A percentile compares a stretch with the other conserved stretches of the same genome.
Conservation (phyloP, 441 rosid genomes). For the Daphne laureola region DNA sequence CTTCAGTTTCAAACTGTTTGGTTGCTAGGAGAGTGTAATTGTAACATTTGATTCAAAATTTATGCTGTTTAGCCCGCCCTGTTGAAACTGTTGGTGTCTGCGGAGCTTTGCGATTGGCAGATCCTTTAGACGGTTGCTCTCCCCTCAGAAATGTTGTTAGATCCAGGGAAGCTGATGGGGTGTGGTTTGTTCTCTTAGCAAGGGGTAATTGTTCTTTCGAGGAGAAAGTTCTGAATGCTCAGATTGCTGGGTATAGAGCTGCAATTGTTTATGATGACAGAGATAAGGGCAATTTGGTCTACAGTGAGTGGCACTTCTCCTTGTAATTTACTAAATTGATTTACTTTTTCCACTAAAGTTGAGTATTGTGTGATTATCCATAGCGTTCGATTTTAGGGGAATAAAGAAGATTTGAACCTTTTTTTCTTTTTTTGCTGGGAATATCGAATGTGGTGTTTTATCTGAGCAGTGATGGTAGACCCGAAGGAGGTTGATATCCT, state of each 20-base stretch:
- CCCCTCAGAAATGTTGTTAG: constrained; percentile 23
- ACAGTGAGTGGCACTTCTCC: constrained; percentile 34
- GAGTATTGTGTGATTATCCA: background rate
- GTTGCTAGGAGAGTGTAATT: constrained; percentile 8
- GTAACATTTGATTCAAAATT: background rate
- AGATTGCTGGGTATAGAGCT: constrained; percentile 41
- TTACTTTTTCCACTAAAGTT: background rate
- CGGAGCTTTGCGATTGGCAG: constrained; percentile 52
- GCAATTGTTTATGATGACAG: constrained; percentile 60
- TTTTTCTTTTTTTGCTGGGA: background rate
- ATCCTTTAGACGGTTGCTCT: constrained; percentile 58
- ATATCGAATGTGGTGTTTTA: background rate
- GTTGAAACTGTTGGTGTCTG: constrained; percentile 37
- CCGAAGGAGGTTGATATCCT: constrained; percentile 35
- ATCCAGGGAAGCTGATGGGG: constrained; percentile 21
- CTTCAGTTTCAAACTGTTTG: constrained; percentile 12
- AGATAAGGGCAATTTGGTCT: constrained; percentile 40
- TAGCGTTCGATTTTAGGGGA: constrained; percentile 1
- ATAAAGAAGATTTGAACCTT: background rate
- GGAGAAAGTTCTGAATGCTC: constrained; percentile 54
- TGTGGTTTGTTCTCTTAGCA: constrained; percentile 41
- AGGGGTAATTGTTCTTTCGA: constrained; percentile 62
- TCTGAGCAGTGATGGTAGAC: constrained; percentile 56
- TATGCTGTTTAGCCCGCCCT: constrained; percentile 22
- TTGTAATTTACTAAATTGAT: background rate